Base-by-base conservation (phyloP, 371 early-diverging fungal genomes). In the Apophysomyces ossiformis region DNA sequence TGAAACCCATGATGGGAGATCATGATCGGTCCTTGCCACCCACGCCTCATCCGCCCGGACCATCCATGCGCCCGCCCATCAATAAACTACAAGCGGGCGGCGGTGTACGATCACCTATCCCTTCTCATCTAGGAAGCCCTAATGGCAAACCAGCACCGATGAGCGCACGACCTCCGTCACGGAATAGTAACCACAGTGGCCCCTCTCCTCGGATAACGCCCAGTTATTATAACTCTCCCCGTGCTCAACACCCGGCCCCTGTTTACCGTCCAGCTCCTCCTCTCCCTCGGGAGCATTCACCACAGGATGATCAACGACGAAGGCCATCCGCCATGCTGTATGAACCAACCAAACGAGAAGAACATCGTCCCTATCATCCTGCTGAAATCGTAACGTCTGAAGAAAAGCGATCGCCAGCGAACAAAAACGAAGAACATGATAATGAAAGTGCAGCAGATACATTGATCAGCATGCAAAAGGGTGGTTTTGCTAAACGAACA, bases 371-470 rank as follows among this genome's bases (percentile, higher is more conserved):
- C 43, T 36, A 46, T 16, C 21, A 37, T 37, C 47, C 13, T 2
- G 36, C 60, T 37, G 61, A 60, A 3, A 41, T 62, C 41, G 66
- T 61, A 0, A 66, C 66, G 26, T 5, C 41, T 41, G 54, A 50
- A 11, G 54, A 50, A 0, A 50, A 50, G 21, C 54, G 61, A 47
- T 38, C 54, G 15, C 57, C 65, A 12, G 41, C 37, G 7, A 47
- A 12, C 11, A 32, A 60, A 61, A 36, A 47, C 41, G 45, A 46
- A 41, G 39, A 57, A 18, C 56, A 60, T 18, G 64, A 69, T 38
- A 76, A 77, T 68, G 75, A 64, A 9, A 75, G 67, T 65, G 80
- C 77, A 3, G 80, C 77, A 5, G 75, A 75, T 65, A 75, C 80
- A 9, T 54, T 77, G 11, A 80, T 80, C 65, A 75, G 76, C 12